Percentiles rank a stretch among this genome's conserved stretches.
Evolutionary conservation across 192 early-diverging fungal genomes (phyloP).

Genomic region (Tieghemiomyces parasiticus): DNA sequence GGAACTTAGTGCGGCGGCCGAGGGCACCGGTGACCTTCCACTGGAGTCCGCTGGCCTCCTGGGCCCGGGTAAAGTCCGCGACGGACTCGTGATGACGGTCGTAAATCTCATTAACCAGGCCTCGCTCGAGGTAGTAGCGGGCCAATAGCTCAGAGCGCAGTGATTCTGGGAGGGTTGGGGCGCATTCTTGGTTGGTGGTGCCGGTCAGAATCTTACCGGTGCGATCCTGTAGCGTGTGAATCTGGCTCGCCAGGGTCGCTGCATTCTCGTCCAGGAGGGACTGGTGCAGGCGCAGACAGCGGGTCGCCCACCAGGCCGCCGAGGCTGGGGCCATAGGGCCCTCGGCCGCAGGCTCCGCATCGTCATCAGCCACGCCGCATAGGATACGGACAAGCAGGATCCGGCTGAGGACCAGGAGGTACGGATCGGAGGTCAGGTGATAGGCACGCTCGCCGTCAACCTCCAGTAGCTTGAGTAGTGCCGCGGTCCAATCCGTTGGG

Average conservation of each 20-base stretch:
- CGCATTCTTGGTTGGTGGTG: not conserved
- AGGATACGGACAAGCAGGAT: constrained; percentile 44
- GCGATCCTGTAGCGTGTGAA: constrained; percentile 1
- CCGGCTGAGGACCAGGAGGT: constrained; percentile 51
- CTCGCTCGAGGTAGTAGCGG: constrained; percentile 62
- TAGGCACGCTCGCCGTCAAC: constrained; percentile 79
- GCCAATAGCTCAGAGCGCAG: constrained; percentile 15
- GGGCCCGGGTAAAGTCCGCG: constrained; percentile 51
- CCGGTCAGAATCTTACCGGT: constrained; percentile 16
- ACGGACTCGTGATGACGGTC: constrained; percentile 48
- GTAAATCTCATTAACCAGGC: constrained; percentile 66
- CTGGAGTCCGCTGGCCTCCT: constrained; percentile 57
- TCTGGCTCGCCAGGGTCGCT: constrained; percentile 16
- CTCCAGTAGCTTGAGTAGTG: constrained; percentile 34
- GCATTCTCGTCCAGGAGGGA: constrained; percentile 34
- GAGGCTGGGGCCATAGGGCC: constrained; percentile 16
- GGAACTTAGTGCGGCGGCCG: constrained; percentile 88
- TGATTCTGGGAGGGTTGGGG: not conserved
- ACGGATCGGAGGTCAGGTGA: constrained; percentile 48
- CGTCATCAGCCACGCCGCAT: not conserved
- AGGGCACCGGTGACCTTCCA: constrained; percentile 83
- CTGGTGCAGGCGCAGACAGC: constrained; percentile 65
- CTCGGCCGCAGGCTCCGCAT: constrained; percentile 13
- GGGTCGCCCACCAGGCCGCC: constrained; percentile 59
- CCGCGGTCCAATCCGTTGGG: constrained; percentile 21